Evolutionary conservation across 225 moss, liverwort and hornwort species (phyloP), one percentile per base, ranked within the genome.

Genomic region (Physcomitrium patens): DNA sequence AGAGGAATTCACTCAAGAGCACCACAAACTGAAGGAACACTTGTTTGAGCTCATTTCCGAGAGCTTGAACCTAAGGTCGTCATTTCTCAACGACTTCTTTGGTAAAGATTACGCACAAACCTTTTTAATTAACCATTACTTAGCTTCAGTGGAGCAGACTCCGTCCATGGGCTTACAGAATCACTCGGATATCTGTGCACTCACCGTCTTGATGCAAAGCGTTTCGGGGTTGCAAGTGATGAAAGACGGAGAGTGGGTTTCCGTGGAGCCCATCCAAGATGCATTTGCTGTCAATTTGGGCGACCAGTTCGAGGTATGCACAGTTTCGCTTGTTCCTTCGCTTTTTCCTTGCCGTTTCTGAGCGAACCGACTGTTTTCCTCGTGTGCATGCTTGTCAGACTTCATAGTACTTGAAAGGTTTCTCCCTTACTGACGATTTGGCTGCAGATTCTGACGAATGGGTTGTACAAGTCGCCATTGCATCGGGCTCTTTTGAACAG

Each of bases 381-480:
- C 3, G 10, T 12, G 5, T 19, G 13, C 9, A 67, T 67, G 48
- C 14, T 10, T 27, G 68, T 53, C 2, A 68, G 49, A 18, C 10
- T 22, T 50, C 57, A 31, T 49, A 19, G 3, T 15, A 7, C 13
- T 27, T 48, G 42, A 48, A 3, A 56, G 12, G 9, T 45, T 28
- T 68, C 17, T n/a, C 45, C 18, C 56, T 48, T 74, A 63, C 2
- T 37, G 31, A 7, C 2, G 7, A 37, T 4, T 49, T 56, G 48
- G 23, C 19, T 68, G 23, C 73, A 85, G 85, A 73, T 85, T 60
- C 49, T 73, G 85, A 85, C 78, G 28, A 85, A 82, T 61, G 85
- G 85, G n/a, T 13, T 64, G 11, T 79, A 76, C 66, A 76, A 54
- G 16, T 75, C 78, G 22, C 81, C 79, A 1, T 75, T 79, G 69